Conservation (phyloP, 805 yeast species). For the Saturnispora silvae region DNA sequence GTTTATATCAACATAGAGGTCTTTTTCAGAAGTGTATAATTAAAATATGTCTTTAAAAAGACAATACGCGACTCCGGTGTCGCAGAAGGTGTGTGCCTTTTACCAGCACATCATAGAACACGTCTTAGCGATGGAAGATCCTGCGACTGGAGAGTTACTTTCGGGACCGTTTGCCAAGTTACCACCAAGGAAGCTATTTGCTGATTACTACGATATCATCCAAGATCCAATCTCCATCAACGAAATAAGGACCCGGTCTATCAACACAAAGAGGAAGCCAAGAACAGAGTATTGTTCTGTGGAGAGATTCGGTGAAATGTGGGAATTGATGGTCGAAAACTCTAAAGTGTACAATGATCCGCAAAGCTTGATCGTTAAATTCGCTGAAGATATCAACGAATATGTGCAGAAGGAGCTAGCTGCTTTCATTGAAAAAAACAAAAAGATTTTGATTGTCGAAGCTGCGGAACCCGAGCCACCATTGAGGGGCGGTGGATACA, state of each 20-base stretch:
- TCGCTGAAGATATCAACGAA: conserved; percentile 29
- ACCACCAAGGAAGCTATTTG: conserved; percentile 58
- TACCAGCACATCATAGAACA: conserved; percentile 8
- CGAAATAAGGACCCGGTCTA: conserved; percentile 39
- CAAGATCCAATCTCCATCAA: conserved; percentile 53
- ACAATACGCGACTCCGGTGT: conserved; percentile 1
- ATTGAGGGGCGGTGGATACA: not conserved
- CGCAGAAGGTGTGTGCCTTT: conserved; percentile 7
- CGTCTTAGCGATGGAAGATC: conserved; percentile 11
- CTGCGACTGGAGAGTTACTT: conserved; percentile 21
- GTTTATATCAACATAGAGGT: too few species aligned
- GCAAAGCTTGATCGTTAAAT: conserved; percentile 53
- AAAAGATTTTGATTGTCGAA: not conserved
- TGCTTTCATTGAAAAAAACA: not conserved
- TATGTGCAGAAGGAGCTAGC: not conserved
- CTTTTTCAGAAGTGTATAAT: too few species aligned
- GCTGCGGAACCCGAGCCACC: not conserved
- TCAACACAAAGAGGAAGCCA: conserved; percentile 32
- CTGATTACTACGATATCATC: conserved; percentile 66
- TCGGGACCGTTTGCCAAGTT: conserved; percentile 46
- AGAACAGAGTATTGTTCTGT: conserved; percentile 11
- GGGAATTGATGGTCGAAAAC: conserved; percentile 37
- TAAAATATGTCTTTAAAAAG: conserved; percentile 2
- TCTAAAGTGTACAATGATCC: conserved; percentile 63
- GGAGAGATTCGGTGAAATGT: conserved; percentile 33